Conservation (phyloP, 2,329 filamentous ascomycete genomes). For the Tolypocladium guangdongense region DNA sequence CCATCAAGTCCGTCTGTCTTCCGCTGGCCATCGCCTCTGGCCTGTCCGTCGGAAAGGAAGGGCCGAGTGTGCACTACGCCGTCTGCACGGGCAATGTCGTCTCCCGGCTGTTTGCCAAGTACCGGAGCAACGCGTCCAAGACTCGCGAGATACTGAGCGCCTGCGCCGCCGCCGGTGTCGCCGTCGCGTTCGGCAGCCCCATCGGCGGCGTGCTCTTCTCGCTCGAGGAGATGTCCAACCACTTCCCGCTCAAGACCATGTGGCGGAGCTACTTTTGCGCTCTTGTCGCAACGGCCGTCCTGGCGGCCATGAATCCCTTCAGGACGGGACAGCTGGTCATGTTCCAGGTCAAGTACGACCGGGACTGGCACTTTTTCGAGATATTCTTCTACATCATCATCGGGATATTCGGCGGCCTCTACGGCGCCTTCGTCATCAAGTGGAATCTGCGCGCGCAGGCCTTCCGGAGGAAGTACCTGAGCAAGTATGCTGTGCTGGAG, state of each 20-base stretch:
- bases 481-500: constrained; percentile 75
- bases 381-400: constrained; percentile 84
- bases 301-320: constrained; percentile 96
- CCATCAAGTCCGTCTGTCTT: constrained; percentile 88
- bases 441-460: constrained; percentile 89
- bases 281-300: constrained; percentile 81
- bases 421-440: constrained; percentile 94
- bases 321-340: constrained; percentile 95
- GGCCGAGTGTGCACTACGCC: constrained; percentile 96
- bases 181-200: constrained; percentile 92
- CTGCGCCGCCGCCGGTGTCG: constrained; percentile 88
- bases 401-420: constrained; percentile 86
- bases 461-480: constrained; percentile 87
- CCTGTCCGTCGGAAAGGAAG: constrained; percentile 91
- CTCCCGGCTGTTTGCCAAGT: constrained; percentile 85
- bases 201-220: constrained; percentile 96
- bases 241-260: constrained; percentile 93
- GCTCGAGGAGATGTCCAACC: constrained; percentile 92
- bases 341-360: constrained; percentile 95
- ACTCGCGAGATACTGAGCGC: constrained; percentile 91
- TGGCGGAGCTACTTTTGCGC: constrained; percentile 99
- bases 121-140: constrained; percentile 82
- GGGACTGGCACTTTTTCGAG: constrained; percentile 97
- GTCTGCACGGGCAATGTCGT: constrained; percentile 97
- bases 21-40: constrained; percentile 90